Base-by-base conservation (phyloP, 805 yeast species). In the Zygotorulaspora florentina region DNA sequence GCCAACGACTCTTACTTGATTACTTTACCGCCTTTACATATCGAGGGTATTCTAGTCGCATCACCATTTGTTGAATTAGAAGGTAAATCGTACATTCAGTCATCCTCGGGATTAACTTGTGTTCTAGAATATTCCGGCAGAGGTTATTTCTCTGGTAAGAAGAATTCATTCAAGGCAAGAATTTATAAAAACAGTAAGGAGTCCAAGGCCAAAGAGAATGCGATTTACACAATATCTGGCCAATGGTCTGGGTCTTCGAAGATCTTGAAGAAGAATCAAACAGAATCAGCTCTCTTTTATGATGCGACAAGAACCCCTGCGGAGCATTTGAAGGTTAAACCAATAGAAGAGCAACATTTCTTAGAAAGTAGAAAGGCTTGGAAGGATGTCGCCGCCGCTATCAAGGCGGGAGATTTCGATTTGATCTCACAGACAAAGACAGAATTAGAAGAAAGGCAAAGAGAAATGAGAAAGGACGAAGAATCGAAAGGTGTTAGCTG, bases 61-160 rank as follows among this genome's bases (percentile, higher is more conserved):
- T 76, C 95, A 2, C 99, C 99, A 25, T 91, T 84, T 66, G 96
- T 90, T 43, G 99, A 93, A 71, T 76, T 93, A 52, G 96, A 91
- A 61, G 95, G 95, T 48, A 81, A 81, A 55, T 77, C 95, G n/a
- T 80, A 73, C 59, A 87, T 93, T 62, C 95, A 86, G 67, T 74
- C 88, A 38, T 83, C 93, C 11, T 75, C 77, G 41, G 98, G 98
- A 17, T 83, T 81, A 67, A 65, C 76, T 51, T 77, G 89, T 12
- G 74, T 76, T 26, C 70, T 93, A 48, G 96, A 87, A 58, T 93
- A 77, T 68, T 75, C 86, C 31, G 99, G 99, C 28, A 81, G 93
- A 67, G 99, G 99, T 27, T 93, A 89, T 71, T 88, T 93, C 62
- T 77, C 88, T 16, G 99, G 99, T 58, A 91, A 90, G 74, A 91